Conservation (phyloP, 2,329 filamentous ascomycete species). For the Ilyonectria sp. region DNA sequence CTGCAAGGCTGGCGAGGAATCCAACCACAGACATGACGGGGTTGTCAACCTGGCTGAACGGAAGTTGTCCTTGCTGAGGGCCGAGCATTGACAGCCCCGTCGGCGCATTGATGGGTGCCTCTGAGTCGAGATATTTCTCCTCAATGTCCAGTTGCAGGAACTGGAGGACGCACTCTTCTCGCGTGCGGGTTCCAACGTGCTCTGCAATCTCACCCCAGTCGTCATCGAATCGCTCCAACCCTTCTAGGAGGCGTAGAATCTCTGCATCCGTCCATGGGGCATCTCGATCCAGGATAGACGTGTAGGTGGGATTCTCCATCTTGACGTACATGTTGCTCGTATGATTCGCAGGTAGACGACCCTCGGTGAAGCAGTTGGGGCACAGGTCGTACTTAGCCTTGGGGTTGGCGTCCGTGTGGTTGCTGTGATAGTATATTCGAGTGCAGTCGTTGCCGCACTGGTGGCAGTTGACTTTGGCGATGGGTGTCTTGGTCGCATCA, state of each 20-base stretch:
- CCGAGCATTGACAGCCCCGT: slow-evolving; percentile 77
- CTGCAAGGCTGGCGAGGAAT: slow-evolving; percentile 92
- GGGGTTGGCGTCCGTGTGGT: slow-evolving; percentile 70
- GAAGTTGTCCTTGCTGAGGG: slow-evolving; percentile 83
- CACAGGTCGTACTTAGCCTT: slow-evolving; percentile 90
- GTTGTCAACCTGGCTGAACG: slow-evolving; percentile 94
- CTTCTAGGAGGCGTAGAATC: slow-evolving; percentile 90
- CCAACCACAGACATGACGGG: slow-evolving; percentile 96
- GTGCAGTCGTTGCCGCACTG: slow-evolving; percentile 94
- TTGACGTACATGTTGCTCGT: slow-evolving; percentile 87
- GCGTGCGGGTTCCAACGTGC: slow-evolving; percentile 90
- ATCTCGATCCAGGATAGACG: slow-evolving; percentile 84
- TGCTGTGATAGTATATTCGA: slow-evolving; percentile 72
- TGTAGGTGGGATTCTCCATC: slow-evolving; percentile 89
- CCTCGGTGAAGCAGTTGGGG: slow-evolving; percentile 90
- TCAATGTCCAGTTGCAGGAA: slow-evolving; percentile 98
- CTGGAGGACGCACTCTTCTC: slow-evolving; percentile 96
- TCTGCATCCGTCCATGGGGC: slow-evolving; percentile 94
- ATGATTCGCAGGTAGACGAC: slow-evolving; percentile 85
- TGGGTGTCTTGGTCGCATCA: slow-evolving; percentile 75
- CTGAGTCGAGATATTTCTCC: slow-evolving; percentile 93
- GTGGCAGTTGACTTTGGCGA: slow-evolving; percentile 85
- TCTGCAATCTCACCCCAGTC: slow-evolving; percentile 96
- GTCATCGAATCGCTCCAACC: slow-evolving; percentile 92
- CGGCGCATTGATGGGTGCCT: slow-evolving; percentile 66